Base-by-base conservation (phyloP, 176 grass and related monocot species). In the Zea luxurians region DNA sequence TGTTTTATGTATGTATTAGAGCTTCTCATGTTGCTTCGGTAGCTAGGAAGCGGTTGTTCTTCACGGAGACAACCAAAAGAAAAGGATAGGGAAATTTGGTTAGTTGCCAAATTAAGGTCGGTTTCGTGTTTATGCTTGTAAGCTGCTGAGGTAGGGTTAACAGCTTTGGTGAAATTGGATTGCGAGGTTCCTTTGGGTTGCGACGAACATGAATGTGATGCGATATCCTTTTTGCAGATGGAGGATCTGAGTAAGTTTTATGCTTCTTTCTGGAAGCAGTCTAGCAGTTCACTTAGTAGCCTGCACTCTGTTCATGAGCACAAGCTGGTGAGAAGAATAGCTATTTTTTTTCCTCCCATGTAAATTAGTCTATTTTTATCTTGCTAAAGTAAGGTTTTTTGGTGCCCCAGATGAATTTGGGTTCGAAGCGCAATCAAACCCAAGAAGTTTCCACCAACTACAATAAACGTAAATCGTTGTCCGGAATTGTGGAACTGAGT, bases 201-300 rank as follows among this genome's bases (percentile, higher is more conserved):
- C 4, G 13, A 68, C 38, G 48, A 21, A 42, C 37, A 9, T 79
- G 64, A 78, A 57, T 57, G 63, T 66, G 62, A 78, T 53, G 5
- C 41, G 47, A 27, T 53, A 15, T 54, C 4, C 3, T 55, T 66
- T 65, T 66, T 67, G 37, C 62, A 66, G 48, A 54, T 78, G 37
- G 3, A 59, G 52, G 64, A 21, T 17, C 46, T 41, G 35, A 64
- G 42, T 41, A 66, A 67, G 17, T 13, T 79, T 8, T 79, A 55
- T 45, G 49, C 48, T 44, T 68, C 50, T 50, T 78, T 78, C 63
- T 79, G 77, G 64, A 79, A 68, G 11, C 77, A 79, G 40, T 17
- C 77, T 2, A 68, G 7, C 21, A 21, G 37, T 10, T 1, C 48
- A 57, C 37, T 21, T 8, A 57, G 77, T 16, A 68, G n/a, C 77